Conservation (phyloP, 345 rosid genomes). For the rapeseed (Brassica napus) region Da-Ae NC_063441.1:822501-823000, state of each 20-base stretch:
- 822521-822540: neutral
- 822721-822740: constrained; percentile 37
- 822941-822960: neutral
- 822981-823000: neutral
- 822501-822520: neutral
- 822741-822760: constrained; percentile 13
- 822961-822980: neutral
- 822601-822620: too few species aligned
- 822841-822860: neutral
- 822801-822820: neutral
- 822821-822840: neutral
- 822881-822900: neutral
- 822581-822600: too few species aligned
- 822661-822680: too few species aligned
- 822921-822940: constrained; percentile 4
- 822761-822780: neutral
- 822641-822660: too few species aligned
- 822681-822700: constrained; percentile 11
- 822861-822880: too few species aligned
- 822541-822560: neutral
- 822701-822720: constrained; percentile 26
- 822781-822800: neutral
- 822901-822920: neutral
- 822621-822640: too few species aligned
- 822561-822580: neutral